Base-by-base conservation (phyloP, 495 filamentous ascomycete species). In the Immersiella caudata region DNA sequence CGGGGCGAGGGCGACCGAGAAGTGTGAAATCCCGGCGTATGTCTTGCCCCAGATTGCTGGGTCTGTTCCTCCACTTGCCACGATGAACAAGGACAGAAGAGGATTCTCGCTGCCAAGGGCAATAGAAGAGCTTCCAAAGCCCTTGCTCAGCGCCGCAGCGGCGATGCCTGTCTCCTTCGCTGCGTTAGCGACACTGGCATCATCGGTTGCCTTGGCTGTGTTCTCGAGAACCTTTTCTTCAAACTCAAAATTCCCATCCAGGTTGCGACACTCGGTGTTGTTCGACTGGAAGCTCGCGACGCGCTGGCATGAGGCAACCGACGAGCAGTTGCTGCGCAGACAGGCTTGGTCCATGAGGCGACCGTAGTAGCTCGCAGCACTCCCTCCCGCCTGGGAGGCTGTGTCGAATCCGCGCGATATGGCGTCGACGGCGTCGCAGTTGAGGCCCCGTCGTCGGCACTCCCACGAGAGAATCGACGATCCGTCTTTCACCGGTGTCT, bases 91-190 rank as follows among this genome's bases (percentile, higher is more conserved):
- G 35, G 60, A 62, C 35, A 62, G 35, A 0, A 62, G 36, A 0
- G 60, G 60, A 20, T 60, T 60, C 20, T 60, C 57, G 57, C 57
- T 60, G 26, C 57, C 57, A 22, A 60, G 57, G 9, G 29, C 57
- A 25, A 60, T 60, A n/a, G 57, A 35, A 21, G 57, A 60, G 26
- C 8, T 14, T 4, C 18, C 57, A 11, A 60, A 60, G 18, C 11
- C 57, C 26, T 6, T 22, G 29, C 57, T 35, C 14, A 60, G 57
- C 6, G 57, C 57, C 6, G 57, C 36, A 26, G 24, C 16, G 26
- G 57, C 57, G 36, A 5, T 26, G 54, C 26, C 54, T 16, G 54
- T 21, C 26, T 57, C 54, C 11, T 26, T 57, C 6, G 26, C 57
- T 4, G 57, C 57, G 5, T 8, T 60, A 3, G 57, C 57, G 2